Percentiles rank a stretch among this genome's conserved stretches.
phyloP scores from a whole-genome alignment of 1,284 basidiomycete genomes.

The Apiotrichum gracile region DNA sequence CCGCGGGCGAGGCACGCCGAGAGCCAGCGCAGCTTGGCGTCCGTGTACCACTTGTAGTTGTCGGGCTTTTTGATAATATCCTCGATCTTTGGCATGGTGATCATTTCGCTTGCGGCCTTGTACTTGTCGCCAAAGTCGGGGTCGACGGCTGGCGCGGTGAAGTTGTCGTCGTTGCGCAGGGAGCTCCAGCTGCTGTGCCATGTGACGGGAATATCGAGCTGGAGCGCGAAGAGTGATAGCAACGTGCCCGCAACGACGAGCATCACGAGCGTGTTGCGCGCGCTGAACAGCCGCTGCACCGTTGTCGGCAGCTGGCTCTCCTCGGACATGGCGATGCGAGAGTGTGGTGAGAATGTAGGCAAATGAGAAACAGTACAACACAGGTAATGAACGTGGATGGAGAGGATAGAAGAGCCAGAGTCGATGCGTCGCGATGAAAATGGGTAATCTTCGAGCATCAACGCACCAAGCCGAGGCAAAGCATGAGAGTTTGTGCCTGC shows the following conservation, averaged over 20 bases:
- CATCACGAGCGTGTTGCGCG: background rate
- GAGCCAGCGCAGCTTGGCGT: constrained; percentile 12
- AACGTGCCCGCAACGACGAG: background rate
- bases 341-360: background rate
- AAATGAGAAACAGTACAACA: background rate
- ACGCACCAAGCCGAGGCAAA: background rate
- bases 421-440: background rate
- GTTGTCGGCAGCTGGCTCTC: background rate
- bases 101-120: background rate
- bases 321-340: background rate
- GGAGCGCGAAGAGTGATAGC: background rate
- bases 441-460: background rate
- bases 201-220: background rate
- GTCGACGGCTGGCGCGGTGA: background rate
- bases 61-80: background rate
- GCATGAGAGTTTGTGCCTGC: too few species aligned
- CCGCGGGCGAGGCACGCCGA: constrained; percentile 7
- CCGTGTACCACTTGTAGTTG: constrained; percentile 14
- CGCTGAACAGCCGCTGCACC: background rate
- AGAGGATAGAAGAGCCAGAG: too few species aligned
- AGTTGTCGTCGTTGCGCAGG: background rate
- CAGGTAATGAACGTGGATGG: background rate
- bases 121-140: too few species aligned
- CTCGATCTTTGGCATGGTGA: background rate
- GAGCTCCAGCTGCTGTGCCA: background rate